These are phyloP conservation scores for Seiridium unicorne DNA, from an alignment of 2,329 filamentous ascomycete species.

Conservation along the genomic window DNA sequence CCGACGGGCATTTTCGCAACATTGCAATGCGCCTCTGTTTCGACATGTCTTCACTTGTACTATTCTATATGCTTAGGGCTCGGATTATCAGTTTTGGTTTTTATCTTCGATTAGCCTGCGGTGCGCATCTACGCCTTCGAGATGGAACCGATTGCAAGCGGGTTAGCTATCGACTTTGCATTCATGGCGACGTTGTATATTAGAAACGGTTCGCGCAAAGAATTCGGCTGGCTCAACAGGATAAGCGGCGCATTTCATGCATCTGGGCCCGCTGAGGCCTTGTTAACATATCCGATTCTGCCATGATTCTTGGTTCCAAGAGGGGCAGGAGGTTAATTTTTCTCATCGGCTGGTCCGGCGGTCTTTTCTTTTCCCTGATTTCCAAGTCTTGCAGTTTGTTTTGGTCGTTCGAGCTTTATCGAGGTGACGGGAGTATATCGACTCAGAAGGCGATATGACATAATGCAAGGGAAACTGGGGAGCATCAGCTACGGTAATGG, in stretches of 20 bases:
- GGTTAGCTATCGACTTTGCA: neutral
- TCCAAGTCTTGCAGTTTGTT: constrained; percentile 2
- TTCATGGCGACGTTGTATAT: neutral
- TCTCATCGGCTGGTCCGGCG: constrained; percentile 23
- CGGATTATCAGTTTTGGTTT: too few species aligned
- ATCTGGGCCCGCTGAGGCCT: neutral
- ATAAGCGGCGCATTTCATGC: neutral
- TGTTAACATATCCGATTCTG: neutral
- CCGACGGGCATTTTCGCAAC: neutral
- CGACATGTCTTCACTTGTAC: neutral
- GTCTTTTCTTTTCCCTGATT: constrained; percentile 5
- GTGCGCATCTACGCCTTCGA: too few species aligned
- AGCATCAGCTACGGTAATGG: neutral
- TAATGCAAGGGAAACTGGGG: neutral
- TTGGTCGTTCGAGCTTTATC: neutral
- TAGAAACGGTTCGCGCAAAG: neutral
- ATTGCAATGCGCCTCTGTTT: constrained; percentile 1
- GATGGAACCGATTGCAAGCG: neutral
- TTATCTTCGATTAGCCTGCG: too few species aligned
- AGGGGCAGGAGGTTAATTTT: neutral
- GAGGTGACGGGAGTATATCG: neutral
- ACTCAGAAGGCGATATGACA: neutral
- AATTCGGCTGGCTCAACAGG: neutral
- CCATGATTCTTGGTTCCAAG: neutral
- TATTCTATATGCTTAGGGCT: neutral